A percentile compares a stretch with the other conserved stretches of the same genome.
These are phyloP conservation scores for Cryphonectria japonica DNA, from an alignment of 2,329 filamentous ascomycete genomes.

Conservation along the genomic window DNA sequence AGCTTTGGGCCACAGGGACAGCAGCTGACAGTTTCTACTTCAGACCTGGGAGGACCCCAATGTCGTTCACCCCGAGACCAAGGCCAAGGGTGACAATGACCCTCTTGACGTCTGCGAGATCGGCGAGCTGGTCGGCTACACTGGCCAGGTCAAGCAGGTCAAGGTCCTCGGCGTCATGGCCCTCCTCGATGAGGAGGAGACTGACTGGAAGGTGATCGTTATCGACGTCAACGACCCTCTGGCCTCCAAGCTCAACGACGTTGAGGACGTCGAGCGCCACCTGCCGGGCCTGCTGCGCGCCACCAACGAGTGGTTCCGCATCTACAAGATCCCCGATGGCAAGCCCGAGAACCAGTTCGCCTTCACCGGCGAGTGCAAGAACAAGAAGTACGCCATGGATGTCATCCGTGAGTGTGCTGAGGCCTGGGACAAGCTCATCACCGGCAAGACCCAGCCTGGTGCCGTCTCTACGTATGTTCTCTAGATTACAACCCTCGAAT, in stretches of 20 bases:
- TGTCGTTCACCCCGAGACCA: conserved; percentile 94
- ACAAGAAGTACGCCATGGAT: conserved; percentile 98
- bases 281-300: conserved; percentile 94
- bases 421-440: conserved; percentile 95
- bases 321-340: conserved; percentile 99
- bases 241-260: conserved; percentile 94
- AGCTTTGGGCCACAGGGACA: neutral
- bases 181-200: conserved; percentile 98
- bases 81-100: conserved; percentile 99
- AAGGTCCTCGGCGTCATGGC: conserved; percentile 99
- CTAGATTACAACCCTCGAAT: conserved; percentile 24
- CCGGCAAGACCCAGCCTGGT: conserved; percentile 80
- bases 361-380: conserved; percentile 99
- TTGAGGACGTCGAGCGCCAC: conserved; percentile 98
- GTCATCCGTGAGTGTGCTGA: conserved; percentile 95
- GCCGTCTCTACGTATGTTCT: conserved; percentile 78
- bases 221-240: conserved; percentile 98
- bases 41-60: conserved; percentile 99
- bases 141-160: conserved; percentile 98
- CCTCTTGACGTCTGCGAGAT: conserved; percentile 99
- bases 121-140: conserved; percentile 94
- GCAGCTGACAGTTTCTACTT: conserved; percentile 22
- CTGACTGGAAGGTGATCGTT: conserved; percentile 99
- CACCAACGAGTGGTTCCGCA: conserved; percentile 99
- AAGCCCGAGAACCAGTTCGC: conserved; percentile 99